Conservation (phyloP, 2,329 filamentous ascomycete genomes). For the Colletotrichum viniferum region DNA sequence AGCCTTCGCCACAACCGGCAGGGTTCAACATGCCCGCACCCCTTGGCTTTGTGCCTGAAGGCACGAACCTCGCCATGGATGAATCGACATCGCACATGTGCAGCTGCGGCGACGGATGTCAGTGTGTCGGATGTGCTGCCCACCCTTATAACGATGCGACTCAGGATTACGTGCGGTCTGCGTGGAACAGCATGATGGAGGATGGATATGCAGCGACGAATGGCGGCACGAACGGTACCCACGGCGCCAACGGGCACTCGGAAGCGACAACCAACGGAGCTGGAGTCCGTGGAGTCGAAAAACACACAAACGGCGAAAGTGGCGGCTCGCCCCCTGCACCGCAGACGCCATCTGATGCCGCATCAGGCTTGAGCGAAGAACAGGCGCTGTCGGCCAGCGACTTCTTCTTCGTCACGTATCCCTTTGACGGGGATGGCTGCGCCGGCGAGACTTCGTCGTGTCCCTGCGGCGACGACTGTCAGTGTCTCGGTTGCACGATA, state of each 20-base stretch:
- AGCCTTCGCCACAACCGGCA: constrained; percentile 31
- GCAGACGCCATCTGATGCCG: constrained; percentile 52
- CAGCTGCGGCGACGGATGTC: constrained; percentile 67
- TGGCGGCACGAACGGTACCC: constrained; percentile 20
- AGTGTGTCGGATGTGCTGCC: constrained; percentile 70
- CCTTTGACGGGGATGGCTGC: constrained; percentile 49
- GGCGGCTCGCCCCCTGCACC: constrained; percentile 40
- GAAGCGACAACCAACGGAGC: constrained; percentile 3
- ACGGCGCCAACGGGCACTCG: constrained; percentile 21
- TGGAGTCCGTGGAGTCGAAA: background rate
- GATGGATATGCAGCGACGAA: constrained; percentile 31
- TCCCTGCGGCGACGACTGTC: constrained; percentile 63
- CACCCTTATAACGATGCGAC: constrained; percentile 72
- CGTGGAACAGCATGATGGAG: constrained; percentile 45
- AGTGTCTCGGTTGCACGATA: constrained; percentile 62
- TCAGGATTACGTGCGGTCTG: constrained; percentile 55
- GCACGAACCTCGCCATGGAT: constrained; percentile 26
- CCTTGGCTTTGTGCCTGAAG: background rate
- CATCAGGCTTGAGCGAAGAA: constrained; percentile 51
- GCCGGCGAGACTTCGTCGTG: constrained; percentile 55
- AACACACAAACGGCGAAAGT: background rate
- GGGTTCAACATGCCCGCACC: constrained; percentile 1
- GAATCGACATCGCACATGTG: constrained; percentile 49
- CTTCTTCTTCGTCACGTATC: constrained; percentile 65
- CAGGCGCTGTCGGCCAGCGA: constrained; percentile 55